phyloP scores from a whole-genome alignment of 2,329 filamentous ascomycete species.

The Diaporthe destruens region DNA sequence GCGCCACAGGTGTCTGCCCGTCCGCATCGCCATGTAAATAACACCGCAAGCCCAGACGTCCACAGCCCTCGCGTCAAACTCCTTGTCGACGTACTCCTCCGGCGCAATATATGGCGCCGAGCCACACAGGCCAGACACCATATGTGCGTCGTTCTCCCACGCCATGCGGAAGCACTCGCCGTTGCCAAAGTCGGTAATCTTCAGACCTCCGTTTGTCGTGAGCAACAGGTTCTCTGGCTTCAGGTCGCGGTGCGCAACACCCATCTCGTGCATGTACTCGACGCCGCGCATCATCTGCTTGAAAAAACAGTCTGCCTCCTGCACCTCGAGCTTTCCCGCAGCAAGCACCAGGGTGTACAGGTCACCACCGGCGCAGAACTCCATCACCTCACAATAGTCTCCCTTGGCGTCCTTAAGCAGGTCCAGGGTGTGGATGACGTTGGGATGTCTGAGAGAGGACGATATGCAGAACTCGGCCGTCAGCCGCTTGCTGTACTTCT shows the following conservation, averaged over 20 bases:
- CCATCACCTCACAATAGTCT: conserved; percentile 99
- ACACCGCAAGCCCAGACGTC: conserved; percentile 99
- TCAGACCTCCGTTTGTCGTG: conserved; percentile 91
- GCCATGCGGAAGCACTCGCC: conserved; percentile 99
- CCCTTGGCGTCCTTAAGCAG: conserved; percentile 96
- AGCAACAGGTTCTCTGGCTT: conserved; percentile 97
- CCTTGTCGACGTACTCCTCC: conserved; percentile 93
- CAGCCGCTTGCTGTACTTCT: conserved; percentile 97
- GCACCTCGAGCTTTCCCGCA: conserved; percentile 89
- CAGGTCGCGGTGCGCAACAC: conserved; percentile 94
- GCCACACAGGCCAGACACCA: conserved; percentile 96
- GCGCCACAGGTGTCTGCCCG: conserved; percentile 94
- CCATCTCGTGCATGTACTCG: conserved; percentile 99
- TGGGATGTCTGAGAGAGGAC: conserved; percentile 94
- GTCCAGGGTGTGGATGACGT: conserved; percentile 97
- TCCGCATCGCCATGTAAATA: conserved; percentile 99
- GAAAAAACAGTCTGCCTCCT: conserved; percentile 97
- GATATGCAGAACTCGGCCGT: conserved; percentile 99
- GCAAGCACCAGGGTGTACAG: conserved; percentile 93
- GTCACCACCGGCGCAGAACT: conserved; percentile 97
- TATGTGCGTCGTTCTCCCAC: conserved; percentile 98
- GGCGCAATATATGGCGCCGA: conserved; percentile 98
- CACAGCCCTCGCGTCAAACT: conserved; percentile 97
- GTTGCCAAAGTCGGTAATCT: conserved; percentile 99
- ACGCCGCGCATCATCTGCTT: conserved; percentile 99